Evolutionary conservation across 148 eudicot genomes (phyloP).

Genomic region (Linanthus parryae): DNA sequence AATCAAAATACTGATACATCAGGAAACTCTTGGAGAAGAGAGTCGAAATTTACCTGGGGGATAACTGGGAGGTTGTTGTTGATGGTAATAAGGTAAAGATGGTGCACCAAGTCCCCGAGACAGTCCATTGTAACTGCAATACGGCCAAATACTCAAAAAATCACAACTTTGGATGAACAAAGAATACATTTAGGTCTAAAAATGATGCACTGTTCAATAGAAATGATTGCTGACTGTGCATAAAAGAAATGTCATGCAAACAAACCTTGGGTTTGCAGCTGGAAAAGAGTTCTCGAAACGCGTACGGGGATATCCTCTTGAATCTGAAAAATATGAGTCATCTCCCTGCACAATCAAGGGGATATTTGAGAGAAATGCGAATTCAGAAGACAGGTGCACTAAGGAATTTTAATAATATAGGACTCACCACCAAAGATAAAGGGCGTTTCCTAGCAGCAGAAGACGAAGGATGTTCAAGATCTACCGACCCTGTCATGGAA

Average conservation of each 20-base stretch:
- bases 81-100: conserved; percentile 13
- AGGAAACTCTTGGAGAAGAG: neutral
- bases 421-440: conserved; percentile 6
- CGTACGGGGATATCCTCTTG: conserved; percentile 12
- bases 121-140: conserved; percentile 4
- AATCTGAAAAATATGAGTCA: conserved; percentile 15
- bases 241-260: neutral
- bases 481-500: conserved; percentile 11
- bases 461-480: conserved; percentile 5
- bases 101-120: neutral
- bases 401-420: conserved; percentile 6
- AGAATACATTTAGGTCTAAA: too few species aligned
- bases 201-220: too few species aligned
- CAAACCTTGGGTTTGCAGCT: conserved; percentile 14
- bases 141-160: neutral
- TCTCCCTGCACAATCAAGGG: conserved; percentile 5
- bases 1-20: neutral
- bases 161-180: neutral
- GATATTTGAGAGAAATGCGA: neutral
- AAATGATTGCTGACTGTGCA: neutral
- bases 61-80: conserved; percentile 7
- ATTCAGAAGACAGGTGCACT: neutral
- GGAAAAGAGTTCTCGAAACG: conserved; percentile 9
- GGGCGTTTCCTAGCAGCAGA: conserved; percentile 14
- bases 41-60: conserved; percentile 5